Percentiles rank a stretch among this genome's conserved stretches.
Evolutionary conservation across 2,329 filamentous ascomycete genomes (phyloP).

Genomic region (Arthrobotrys megalospora): DNA sequence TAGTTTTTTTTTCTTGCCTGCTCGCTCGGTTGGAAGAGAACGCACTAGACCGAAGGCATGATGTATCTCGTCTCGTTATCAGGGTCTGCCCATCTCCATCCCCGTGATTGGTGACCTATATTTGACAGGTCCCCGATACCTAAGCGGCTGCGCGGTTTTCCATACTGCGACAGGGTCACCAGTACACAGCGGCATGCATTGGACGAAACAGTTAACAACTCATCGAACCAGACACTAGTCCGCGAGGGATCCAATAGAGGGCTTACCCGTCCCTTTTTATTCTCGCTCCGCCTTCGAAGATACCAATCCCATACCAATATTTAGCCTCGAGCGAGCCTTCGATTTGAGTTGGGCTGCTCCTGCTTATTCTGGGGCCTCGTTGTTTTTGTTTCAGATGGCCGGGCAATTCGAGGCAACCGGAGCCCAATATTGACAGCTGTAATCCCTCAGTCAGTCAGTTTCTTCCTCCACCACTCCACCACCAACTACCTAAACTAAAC

Average conservation of each 20-base stretch:
- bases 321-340: slow-evolving; percentile 24
- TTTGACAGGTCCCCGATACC: slow-evolving; percentile 58
- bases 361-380: slow-evolving; percentile 59
- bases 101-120: slow-evolving; percentile 37
- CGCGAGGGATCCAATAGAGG: slow-evolving; percentile 41
- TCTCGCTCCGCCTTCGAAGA: slow-evolving; percentile 34
- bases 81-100: slow-evolving; percentile 28
- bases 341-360: slow-evolving; percentile 42
- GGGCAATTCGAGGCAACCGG: slow-evolving; percentile 55
- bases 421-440: slow-evolving; percentile 59
- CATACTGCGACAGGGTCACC: slow-evolving; percentile 49
- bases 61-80: slow-evolving; percentile 47
- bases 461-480: slow-evolving; percentile 14
- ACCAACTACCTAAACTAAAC: slow-evolving; percentile 8
- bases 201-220: slow-evolving; percentile 62
- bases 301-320: slow-evolving; percentile 1
- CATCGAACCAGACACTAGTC: slow-evolving; percentile 57
- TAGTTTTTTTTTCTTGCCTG: background rate
- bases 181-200: slow-evolving; percentile 44
- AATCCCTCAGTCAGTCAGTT: slow-evolving; percentile 41
- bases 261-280: slow-evolving; percentile 16
- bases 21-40: background rate
- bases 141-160: slow-evolving; percentile 47
- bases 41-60: slow-evolving; percentile 15
- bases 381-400: slow-evolving; percentile 61